Percentiles rank a stretch among this genome's conserved stretches.
phyloP scores from a whole-genome alignment of 2,329 filamentous ascomycete species.

The Mycosphaerella arachidis region DNA sequence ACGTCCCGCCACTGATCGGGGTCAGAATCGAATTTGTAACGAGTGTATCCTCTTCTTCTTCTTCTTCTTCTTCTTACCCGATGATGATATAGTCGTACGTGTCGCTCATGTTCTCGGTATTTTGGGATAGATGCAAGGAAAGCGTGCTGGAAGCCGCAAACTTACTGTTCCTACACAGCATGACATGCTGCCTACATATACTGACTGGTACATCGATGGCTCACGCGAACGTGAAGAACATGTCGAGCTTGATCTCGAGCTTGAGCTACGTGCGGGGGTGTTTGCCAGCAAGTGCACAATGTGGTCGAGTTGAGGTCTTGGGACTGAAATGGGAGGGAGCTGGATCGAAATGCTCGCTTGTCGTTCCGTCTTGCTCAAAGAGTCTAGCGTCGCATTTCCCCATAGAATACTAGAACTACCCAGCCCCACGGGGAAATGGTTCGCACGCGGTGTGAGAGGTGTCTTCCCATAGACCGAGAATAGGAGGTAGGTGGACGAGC shows the following conservation, averaged over 20 bases:
- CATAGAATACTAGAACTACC: no score
- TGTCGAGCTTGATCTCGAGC: not conserved
- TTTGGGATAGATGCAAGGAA: not conserved
- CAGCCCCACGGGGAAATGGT: not conserved
- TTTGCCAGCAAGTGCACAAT: not conserved
- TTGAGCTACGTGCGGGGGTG: conserved; percentile 1
- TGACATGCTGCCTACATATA: not conserved
- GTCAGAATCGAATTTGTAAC: conserved; percentile 4
- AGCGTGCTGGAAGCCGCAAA: not conserved
- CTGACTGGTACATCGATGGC: not conserved
- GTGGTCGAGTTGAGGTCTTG: not conserved
- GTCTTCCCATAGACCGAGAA: not conserved
- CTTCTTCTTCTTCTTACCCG: conserved; percentile 12
- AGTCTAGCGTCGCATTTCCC: not conserved
- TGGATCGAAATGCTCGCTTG: conserved; percentile 2
- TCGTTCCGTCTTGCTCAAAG: conserved; percentile 7
- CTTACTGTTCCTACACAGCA: not conserved
- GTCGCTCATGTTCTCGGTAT: conserved; percentile 12
- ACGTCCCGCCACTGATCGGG: conserved; percentile 22
- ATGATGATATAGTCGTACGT: conserved; percentile 26
- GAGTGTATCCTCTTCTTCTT: not conserved
- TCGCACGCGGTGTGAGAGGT: no score
- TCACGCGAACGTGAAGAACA: not conserved
- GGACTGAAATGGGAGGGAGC: not conserved
- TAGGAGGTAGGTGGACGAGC: not conserved